These are phyloP conservation scores for Cicer bijugum DNA, from an alignment of 306 rosid species.

Conservation along the genomic window DNA sequence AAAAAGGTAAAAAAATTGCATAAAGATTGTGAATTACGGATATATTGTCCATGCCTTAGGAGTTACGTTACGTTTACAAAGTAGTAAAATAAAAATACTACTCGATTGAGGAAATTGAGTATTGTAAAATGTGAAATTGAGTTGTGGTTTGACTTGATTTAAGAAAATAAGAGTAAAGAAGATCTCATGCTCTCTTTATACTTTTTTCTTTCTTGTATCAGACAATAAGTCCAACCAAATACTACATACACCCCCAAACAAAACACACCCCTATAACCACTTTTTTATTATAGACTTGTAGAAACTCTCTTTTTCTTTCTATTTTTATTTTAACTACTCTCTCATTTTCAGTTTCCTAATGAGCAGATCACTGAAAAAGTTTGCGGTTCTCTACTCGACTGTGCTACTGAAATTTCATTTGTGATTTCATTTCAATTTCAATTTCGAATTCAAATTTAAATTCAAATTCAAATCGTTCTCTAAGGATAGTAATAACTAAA, in stretches of 20 bases:
- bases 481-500: background rate
- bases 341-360: constrained; percentile 34
- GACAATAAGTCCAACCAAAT: constrained; percentile 47
- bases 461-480: constrained; percentile 1
- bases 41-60: constrained; percentile 37
- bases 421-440: background rate
- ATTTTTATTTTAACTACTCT: background rate
- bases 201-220: constrained; percentile 56
- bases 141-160: constrained; percentile 55
- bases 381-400: too few species aligned
- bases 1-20: constrained; percentile 9
- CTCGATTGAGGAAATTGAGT: background rate
- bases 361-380: constrained; percentile 36
- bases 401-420: background rate
- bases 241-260: constrained; percentile 13
- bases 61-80: constrained; percentile 36
- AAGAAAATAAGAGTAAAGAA: constrained; percentile 47
- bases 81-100: background rate
- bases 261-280: background rate
- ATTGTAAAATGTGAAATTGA: background rate
- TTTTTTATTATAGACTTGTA: background rate
- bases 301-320: constrained; percentile 19
- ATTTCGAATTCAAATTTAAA: background rate
- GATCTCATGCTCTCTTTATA: constrained; percentile 52
- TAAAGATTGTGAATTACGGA: constrained; percentile 32